Conservation (phyloP, 2,329 filamentous ascomycete species). For the Xenoacremonium recifei region DNA sequence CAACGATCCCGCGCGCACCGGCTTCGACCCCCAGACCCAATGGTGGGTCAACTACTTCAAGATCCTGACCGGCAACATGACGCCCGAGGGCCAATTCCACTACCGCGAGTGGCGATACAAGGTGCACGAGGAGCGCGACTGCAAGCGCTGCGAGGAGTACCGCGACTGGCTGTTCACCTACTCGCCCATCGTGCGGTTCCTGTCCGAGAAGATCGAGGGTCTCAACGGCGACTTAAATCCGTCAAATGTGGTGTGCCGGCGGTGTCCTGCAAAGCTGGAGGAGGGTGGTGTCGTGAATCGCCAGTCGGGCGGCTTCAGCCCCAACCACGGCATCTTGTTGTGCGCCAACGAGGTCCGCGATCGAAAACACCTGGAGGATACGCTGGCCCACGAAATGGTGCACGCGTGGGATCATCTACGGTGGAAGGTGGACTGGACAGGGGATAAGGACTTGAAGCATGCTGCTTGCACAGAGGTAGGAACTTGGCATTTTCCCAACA, state of each 20-base stretch:
- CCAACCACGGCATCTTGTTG: constrained; percentile 82
- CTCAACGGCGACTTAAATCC: constrained; percentile 74
- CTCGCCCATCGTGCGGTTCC: constrained; percentile 83
- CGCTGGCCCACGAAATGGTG: constrained; percentile 94
- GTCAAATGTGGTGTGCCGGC: constrained; percentile 76
- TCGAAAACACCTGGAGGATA: constrained; percentile 84
- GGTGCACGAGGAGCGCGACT: constrained; percentile 74
- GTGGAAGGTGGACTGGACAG: constrained; percentile 84
- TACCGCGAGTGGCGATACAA: constrained; percentile 78
- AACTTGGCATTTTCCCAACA: neutral
- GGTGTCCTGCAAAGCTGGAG: constrained; percentile 64
- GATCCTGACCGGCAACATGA: constrained; percentile 73
- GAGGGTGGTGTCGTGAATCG: constrained; percentile 61
- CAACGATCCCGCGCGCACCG: constrained; percentile 61
- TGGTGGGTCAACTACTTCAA: constrained; percentile 86
- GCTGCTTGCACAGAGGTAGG: constrained; percentile 89
- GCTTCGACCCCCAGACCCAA: constrained; percentile 58
- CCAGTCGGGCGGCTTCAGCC: constrained; percentile 78
- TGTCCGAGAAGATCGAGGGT: constrained; percentile 75
- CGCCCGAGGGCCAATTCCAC: constrained; percentile 64
- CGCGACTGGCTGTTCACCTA: constrained; percentile 82
- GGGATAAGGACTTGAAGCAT: constrained; percentile 72
- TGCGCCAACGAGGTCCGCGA: constrained; percentile 90
- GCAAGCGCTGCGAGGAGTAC: constrained; percentile 75
- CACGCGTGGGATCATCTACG: constrained; percentile 92